phyloP scores from a whole-genome alignment of 2,329 filamentous ascomycete genomes.

The Hypocrella siamensis region DNA sequence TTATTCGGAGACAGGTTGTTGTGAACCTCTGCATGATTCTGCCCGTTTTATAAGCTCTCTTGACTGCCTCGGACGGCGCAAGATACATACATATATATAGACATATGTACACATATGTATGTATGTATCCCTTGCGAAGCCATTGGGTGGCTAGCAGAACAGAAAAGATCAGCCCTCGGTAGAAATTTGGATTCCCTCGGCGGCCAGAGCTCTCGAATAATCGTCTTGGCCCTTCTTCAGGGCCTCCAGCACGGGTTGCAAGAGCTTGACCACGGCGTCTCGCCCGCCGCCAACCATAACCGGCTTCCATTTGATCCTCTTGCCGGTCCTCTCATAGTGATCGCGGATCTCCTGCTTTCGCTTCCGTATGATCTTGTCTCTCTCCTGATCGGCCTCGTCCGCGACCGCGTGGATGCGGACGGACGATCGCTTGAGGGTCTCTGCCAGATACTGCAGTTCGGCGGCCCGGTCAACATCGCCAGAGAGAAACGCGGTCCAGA shows the following conservation, averaged over 20 bases:
- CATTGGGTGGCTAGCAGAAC: no score
- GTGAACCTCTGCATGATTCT: no score
- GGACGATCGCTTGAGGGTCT: conserved; percentile 63
- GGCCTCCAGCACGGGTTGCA: conserved; percentile 58
- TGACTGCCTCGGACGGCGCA: no score
- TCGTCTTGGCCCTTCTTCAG: conserved; percentile 54
- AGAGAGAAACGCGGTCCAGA: conserved; percentile 85
- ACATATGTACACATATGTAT: no score
- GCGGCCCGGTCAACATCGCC: conserved; percentile 67
- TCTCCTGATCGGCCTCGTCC: conserved; percentile 61
- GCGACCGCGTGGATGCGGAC: conserved; percentile 70
- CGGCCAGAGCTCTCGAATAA: conserved; percentile 56
- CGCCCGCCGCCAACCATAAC: conserved; percentile 58
- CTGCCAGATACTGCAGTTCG: conserved; percentile 68
- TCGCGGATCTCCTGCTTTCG: conserved; percentile 56
- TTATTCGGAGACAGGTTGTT: no score
- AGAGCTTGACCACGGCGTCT: conserved; percentile 58
- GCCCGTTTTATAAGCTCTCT: no score
- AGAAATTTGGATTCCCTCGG: conserved; percentile 36
- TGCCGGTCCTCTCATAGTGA: conserved; percentile 55
- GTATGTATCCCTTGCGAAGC: no score
- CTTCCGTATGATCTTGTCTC: conserved; percentile 48
- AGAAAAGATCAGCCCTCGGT: conserved; percentile 20
- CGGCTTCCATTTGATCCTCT: conserved; percentile 54
- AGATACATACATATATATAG: no score